These are phyloP conservation scores for Kodamaea plutei DNA, from an alignment of 1,139 yeast genomes.

Conservation along the genomic window DNA sequence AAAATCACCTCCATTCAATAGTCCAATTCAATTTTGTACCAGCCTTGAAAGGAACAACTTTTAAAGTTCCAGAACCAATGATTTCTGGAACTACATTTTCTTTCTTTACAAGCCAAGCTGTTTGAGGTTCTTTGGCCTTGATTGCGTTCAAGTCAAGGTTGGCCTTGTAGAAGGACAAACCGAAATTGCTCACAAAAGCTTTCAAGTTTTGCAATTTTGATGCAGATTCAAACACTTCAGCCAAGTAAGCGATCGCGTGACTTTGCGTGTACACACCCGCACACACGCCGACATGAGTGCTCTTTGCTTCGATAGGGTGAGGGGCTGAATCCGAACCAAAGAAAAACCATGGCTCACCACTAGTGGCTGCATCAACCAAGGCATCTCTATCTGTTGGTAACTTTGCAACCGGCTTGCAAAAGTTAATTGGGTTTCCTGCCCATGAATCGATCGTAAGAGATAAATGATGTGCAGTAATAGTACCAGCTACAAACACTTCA, in stretches of 20 bases:
- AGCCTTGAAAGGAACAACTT: conserved; percentile 87
- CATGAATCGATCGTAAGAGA: conserved; percentile 85
- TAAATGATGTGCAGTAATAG: conserved; percentile 94
- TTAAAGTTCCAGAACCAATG: conserved; percentile 43
- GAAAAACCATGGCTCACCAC: conserved; percentile 90
- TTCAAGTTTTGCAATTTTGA: conserved; percentile 62
- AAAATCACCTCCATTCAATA: conserved; percentile 64
- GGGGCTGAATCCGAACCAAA: conserved; percentile 99
- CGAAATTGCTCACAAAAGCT: conserved; percentile 72
- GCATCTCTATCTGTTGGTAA: conserved; percentile 81
- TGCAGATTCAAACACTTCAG: conserved; percentile 73
- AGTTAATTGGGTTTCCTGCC: conserved; percentile 95
- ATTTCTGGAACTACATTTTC: conserved; percentile 56
- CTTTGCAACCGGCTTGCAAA: conserved; percentile 97
- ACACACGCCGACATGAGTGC: conserved; percentile 79
- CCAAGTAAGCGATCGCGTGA: conserved; percentile 76
- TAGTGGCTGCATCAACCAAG: conserved; percentile 78
- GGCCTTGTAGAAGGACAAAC: conserved; percentile 65
- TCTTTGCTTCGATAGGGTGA: conserved; percentile 77
- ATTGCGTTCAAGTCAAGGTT: conserved; percentile 29
- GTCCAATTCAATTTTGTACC: conserved; percentile 73
- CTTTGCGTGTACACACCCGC: conserved; percentile 97
- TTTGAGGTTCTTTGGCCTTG: conserved; percentile 44
- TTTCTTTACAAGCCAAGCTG: conserved; percentile 42
- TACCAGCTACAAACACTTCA: conserved; percentile 69